Evolutionary conservation across 768 basidiomycete species (phyloP).

Genomic region (Tylopilus rubrobrunneus): DNA sequence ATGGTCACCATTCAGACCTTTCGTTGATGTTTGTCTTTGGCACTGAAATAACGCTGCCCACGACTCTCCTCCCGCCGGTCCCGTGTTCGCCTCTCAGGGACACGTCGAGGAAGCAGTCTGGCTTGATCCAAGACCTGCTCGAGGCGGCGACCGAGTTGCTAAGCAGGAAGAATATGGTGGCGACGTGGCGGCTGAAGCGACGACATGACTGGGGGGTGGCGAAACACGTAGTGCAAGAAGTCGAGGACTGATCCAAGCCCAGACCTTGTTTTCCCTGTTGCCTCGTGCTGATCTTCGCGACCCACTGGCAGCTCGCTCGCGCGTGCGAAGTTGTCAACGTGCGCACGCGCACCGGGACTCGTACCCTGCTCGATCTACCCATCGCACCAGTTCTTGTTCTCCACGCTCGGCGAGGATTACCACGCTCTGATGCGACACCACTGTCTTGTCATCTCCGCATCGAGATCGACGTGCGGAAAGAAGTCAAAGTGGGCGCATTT

Average conservation of each 20-base stretch:
- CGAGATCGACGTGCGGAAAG: constrained; percentile 67
- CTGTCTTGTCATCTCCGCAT: constrained; percentile 50
- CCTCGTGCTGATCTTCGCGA: neutral
- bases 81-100: constrained; percentile 26
- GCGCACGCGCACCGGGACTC: constrained; percentile 51
- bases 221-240: constrained; percentile 26
- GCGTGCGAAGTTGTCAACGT: constrained; percentile 80
- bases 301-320: constrained; percentile 46
- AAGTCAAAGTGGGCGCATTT: constrained; percentile 53
- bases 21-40: constrained; percentile 52
- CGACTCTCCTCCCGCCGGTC: constrained; percentile 34
- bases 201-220: constrained; percentile 51
- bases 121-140: constrained; percentile 32
- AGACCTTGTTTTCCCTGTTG: neutral
- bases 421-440: constrained; percentile 67
- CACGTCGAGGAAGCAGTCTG: constrained; percentile 27
- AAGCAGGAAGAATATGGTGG: constrained; percentile 42
- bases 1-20: constrained; percentile 37
- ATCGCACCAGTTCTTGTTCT: constrained; percentile 81
- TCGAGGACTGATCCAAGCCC: constrained; percentile 1
- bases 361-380: constrained; percentile 78
- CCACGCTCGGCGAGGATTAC: constrained; percentile 71
- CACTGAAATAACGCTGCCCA: constrained; percentile 33
- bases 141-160: constrained; percentile 34
- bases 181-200: constrained; percentile 27